Evolutionary conservation across 306 rosid genomes (phyloP).

Genomic region (Boehmeria nivea): DNA sequence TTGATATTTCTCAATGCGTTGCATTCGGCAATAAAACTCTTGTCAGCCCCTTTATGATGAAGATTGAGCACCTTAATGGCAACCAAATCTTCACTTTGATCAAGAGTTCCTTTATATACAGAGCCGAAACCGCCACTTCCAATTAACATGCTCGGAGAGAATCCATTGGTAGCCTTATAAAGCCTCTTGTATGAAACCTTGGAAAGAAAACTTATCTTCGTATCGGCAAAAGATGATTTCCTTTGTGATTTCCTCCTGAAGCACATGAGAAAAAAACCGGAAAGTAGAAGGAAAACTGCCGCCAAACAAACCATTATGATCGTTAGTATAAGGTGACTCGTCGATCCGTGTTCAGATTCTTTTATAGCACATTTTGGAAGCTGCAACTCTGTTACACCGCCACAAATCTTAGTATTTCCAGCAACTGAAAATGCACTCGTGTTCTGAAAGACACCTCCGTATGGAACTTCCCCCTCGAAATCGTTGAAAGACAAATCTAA

Average conservation of each 20-base stretch:
- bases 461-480: constrained; percentile 39
- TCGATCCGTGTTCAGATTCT: not conserved
- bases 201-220: not conserved
- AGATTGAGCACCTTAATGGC: too few species aligned
- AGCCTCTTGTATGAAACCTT: not conserved
- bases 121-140: not conserved
- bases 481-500: constrained; percentile 36
- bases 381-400: not conserved
- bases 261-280: not conserved
- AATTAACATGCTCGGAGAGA: not conserved
- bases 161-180: not conserved
- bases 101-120: too few species aligned
- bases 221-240: not conserved
- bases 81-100: too few species aligned
- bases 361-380: not conserved
- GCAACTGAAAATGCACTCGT: not conserved
- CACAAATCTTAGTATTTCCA: constrained; percentile 24
- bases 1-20: too few species aligned
- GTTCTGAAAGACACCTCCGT: constrained; percentile 28
- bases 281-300: not conserved
- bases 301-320: not conserved
- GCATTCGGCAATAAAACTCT: too few species aligned
- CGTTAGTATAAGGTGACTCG: not conserved
- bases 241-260: not conserved
- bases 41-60: too few species aligned